Conservation (phyloP, 2,329 filamentous ascomycete genomes). For the Ophiostoma quercus region DNA sequence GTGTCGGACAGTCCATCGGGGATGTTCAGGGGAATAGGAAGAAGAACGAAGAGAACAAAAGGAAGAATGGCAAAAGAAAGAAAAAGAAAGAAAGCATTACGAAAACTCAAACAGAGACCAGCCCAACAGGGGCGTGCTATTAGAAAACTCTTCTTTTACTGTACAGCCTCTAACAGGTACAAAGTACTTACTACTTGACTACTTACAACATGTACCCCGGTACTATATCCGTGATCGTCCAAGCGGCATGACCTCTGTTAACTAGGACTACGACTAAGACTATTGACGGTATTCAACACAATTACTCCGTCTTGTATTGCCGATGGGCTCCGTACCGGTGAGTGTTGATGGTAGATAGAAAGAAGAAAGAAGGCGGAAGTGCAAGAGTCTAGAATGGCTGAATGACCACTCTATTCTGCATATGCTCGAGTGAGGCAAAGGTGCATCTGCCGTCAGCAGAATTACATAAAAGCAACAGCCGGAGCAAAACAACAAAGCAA, state of each 20-base stretch:
- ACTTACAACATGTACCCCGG: conserved; percentile 1
- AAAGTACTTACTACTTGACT: neutral
- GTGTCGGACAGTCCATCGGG: conserved; percentile 2
- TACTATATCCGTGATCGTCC: conserved; percentile 11
- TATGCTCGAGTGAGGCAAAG: neutral
- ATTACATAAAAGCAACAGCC: neutral
- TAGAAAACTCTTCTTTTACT: neutral
- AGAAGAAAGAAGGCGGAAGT: no score
- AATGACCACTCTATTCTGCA: neutral
- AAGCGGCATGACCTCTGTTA: neutral
- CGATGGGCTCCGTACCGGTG: neutral
- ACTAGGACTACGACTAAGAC: no score
- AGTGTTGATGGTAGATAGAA: no score
- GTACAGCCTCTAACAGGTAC: neutral
- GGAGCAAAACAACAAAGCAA: neutral
- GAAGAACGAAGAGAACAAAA: neutral
- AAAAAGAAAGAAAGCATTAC: neutral
- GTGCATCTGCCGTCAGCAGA: neutral
- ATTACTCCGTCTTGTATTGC: neutral
- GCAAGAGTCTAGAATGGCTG: no score
- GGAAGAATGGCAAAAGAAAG: neutral
- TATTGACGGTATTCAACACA: neutral
- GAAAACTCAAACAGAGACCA: neutral
- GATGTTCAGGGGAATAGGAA: neutral
- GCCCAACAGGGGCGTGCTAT: neutral